Conservation (phyloP, 768 basidiomycete genomes). For the Kwoniella mangroviensis region DNA sequence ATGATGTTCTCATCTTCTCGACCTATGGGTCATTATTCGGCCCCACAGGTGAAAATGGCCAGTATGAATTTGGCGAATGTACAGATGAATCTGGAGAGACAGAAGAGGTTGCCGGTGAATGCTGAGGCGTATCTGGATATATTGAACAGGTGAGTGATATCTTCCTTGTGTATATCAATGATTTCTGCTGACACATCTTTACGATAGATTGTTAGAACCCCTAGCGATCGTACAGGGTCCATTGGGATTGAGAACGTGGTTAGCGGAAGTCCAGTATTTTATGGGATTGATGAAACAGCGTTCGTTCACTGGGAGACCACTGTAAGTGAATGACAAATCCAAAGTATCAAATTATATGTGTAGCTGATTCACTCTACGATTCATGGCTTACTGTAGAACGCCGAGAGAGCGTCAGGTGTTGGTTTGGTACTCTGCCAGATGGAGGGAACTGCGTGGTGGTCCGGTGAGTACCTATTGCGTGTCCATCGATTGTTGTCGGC, state of each 20-base stretch:
- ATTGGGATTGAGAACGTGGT: slow-evolving; percentile 46
- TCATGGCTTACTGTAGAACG: slow-evolving; percentile 19
- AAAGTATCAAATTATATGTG: background rate
- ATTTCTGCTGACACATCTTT: background rate
- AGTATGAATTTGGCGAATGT: slow-evolving; percentile 40
- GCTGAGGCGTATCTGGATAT: slow-evolving; percentile 45
- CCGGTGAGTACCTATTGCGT: slow-evolving; percentile 25
- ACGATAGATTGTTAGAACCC: slow-evolving; percentile 45
- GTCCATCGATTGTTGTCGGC: too few species aligned
- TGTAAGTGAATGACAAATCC: slow-evolving; percentile 36
- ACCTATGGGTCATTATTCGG: slow-evolving; percentile 50
- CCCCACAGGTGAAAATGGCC: slow-evolving; percentile 47
- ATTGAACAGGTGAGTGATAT: slow-evolving; percentile 46
- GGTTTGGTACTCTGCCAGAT: slow-evolving; percentile 48
- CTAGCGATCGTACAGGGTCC: slow-evolving; percentile 46
- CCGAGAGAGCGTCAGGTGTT: slow-evolving; percentile 48
- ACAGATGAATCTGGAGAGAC: slow-evolving; percentile 43
- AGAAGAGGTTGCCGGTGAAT: slow-evolving; percentile 44
- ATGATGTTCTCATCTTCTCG: slow-evolving; percentile 51
- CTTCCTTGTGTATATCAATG: background rate
- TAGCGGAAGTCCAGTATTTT: slow-evolving; percentile 47
- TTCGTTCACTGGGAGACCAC: slow-evolving; percentile 43
- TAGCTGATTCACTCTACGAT: background rate
- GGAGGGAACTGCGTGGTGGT: slow-evolving; percentile 50
- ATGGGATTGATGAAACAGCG: slow-evolving; percentile 46